Conservation (phyloP, 192 early-diverging fungal species). For the Umbelopsis sp. region DNA sequence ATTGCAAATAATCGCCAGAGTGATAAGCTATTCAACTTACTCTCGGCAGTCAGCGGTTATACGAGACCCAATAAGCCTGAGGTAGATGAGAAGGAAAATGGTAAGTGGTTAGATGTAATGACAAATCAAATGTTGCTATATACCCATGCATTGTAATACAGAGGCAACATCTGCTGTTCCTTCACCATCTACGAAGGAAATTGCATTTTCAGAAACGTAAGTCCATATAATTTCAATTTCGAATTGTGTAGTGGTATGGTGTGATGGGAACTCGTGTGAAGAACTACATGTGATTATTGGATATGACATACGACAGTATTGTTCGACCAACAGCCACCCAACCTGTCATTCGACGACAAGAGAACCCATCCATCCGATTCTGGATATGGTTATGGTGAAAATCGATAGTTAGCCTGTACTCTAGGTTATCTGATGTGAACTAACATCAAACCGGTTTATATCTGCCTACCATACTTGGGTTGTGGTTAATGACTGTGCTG, state of each 20-base stretch:
- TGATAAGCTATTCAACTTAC: slow-evolving; percentile 9
- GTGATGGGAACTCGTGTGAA: not conserved
- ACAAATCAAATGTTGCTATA: not conserved
- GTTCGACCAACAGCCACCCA: no score
- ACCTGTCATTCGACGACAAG: no score
- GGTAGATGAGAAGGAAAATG: not conserved
- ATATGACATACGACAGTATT: not conserved
- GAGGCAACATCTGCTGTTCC: not conserved
- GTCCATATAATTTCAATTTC: not conserved
- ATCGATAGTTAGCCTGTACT: not conserved
- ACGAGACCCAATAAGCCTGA: not conserved
- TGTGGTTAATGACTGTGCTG: not conserved
- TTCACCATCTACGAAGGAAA: not conserved
- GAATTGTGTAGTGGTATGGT: not conserved
- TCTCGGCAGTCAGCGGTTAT: not conserved
- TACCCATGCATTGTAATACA: not conserved
- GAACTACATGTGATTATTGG: not conserved
- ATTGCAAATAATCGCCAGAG: slow-evolving; percentile 30
- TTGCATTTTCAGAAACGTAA: slow-evolving; percentile 21
- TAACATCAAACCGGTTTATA: slow-evolving; percentile 4
- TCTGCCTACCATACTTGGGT: not conserved
- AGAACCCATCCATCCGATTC: no score
- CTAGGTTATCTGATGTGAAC: slow-evolving; percentile 3
- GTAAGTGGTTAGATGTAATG: not conserved
- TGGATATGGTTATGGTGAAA: not conserved